phyloP scores from a whole-genome alignment of 768 basidiomycete genomes.

The Lactarius pseudohatsudake region DNA sequence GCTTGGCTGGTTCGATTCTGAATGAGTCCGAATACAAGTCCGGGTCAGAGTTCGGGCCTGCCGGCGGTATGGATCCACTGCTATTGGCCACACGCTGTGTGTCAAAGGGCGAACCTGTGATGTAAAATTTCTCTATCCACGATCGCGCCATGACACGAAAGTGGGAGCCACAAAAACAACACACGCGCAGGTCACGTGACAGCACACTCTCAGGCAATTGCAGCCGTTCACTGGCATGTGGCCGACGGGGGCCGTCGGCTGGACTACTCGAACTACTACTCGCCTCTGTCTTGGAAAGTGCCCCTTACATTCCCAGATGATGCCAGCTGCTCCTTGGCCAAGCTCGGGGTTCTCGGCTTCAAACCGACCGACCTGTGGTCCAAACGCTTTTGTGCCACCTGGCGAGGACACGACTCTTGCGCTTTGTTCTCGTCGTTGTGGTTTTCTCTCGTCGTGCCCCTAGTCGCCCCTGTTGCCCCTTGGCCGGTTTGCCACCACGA shows the following conservation, averaged over 20 bases:
- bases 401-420: not conserved
- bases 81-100: not conserved
- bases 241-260: too few relatives aligned
- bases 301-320: not conserved
- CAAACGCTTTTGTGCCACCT: not conserved
- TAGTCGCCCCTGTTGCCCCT: not conserved
- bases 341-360: not conserved
- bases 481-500: not conserved
- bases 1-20: not conserved
- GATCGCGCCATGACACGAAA: not conserved
- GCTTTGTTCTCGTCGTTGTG: not conserved
- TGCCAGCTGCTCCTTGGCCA: not conserved
- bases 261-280: not conserved
- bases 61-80: not conserved
- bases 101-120: not conserved
- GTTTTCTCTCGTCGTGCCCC: not conserved
- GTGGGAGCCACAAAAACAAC: not conserved
- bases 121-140: too few relatives aligned
- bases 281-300: not conserved
- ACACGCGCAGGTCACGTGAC: not conserved
- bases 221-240: too few relatives aligned
- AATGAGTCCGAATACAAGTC: not conserved
- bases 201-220: not conserved
- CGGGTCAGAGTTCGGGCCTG: not conserved
- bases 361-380: not conserved